Evolutionary conservation across 1,284 basidiomycete genomes (phyloP).

Genomic region (Moesziomyces sp.): DNA sequence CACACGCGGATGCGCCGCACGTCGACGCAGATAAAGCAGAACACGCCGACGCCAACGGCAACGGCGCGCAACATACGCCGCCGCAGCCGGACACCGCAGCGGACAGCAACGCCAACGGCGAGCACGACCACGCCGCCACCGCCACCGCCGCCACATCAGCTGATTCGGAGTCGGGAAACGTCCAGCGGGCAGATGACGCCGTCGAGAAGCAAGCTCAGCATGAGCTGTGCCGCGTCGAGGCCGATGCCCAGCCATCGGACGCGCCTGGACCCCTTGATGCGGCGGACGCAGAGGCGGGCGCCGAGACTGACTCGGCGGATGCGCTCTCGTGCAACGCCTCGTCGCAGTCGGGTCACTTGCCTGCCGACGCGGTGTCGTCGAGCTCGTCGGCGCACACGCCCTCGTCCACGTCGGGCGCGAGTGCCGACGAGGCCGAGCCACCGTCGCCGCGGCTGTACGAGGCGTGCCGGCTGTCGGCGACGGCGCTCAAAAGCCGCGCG

Average conservation of each 20-base stretch:
- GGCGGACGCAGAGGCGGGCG: conserved; percentile 6
- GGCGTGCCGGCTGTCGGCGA: conserved; percentile 25
- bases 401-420: conserved; percentile 40
- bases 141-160: background rate
- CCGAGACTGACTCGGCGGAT: background rate
- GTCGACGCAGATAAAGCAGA: background rate
- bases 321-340: conserved; percentile 45
- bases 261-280: background rate
- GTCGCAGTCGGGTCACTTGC: conserved; percentile 38
- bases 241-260: conserved; percentile 30
- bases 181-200: conserved; percentile 51
- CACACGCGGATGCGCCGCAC: background rate
- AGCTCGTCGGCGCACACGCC: conserved; percentile 47
- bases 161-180: conserved; percentile 44
- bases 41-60: conserved; percentile 4
- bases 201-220: conserved; percentile 15
- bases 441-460: conserved; percentile 37
- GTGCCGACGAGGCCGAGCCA: conserved; percentile 48
- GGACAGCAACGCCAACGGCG: conserved; percentile 14
- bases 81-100: background rate
- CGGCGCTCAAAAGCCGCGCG: conserved; percentile 30
- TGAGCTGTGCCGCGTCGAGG: conserved; percentile 28
- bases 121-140: conserved; percentile 4
- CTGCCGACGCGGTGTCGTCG: conserved; percentile 38
- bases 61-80: too few species aligned